Evolutionary conservation across 139 green algal genomes (phyloP).

Genomic region (Eudorina sp.): DNA sequence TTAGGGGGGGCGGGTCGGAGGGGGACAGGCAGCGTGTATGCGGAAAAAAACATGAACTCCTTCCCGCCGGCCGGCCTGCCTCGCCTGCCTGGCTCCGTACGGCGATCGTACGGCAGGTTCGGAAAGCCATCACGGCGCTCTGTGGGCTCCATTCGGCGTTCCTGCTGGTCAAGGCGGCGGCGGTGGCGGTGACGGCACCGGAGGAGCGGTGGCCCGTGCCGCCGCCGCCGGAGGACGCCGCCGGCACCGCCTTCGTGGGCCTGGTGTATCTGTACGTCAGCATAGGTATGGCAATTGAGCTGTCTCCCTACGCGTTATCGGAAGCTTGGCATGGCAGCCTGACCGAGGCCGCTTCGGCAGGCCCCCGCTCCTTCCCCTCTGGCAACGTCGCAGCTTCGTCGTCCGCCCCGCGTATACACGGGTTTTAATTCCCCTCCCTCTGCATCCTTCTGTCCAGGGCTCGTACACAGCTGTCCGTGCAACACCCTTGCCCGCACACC

Average conservation of each 20-base stretch:
- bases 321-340: no score
- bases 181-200: constrained; percentile 42
- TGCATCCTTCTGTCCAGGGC: no score
- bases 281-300: constrained; percentile 27
- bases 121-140: background rate
- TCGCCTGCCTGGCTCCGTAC: background rate
- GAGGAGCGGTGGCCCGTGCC: constrained; percentile 5
- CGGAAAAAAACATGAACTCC: background rate
- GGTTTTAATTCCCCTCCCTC: no score
- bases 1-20: background rate
- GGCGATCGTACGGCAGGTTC: background rate
- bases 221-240: background rate
- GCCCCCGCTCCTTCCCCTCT: no score
- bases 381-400: no score
- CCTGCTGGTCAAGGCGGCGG: constrained; percentile 46
- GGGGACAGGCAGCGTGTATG: background rate
- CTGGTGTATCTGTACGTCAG: constrained; percentile 37
- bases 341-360: no score
- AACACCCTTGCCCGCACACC: no score
- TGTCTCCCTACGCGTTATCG: no score
- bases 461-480: no score
- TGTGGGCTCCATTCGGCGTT: background rate
- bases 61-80: background rate
- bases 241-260: background rate
- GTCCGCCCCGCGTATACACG: no score